Evolutionary conservation across 306 rosid genomes (phyloP), one percentile per base, ranked within the genome.

Genomic region (Benincasa hispida): DNA sequence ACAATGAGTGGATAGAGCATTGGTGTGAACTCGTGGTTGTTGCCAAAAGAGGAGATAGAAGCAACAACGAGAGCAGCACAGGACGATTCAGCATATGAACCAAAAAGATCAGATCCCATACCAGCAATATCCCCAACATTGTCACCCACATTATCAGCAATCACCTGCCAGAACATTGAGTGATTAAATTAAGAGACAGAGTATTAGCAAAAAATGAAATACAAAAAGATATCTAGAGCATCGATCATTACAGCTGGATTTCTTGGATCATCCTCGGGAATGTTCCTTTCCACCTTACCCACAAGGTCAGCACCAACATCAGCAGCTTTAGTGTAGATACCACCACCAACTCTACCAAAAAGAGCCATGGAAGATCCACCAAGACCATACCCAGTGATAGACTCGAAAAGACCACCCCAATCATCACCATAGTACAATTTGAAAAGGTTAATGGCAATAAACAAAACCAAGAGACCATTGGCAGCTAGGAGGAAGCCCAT

Each of bases 281-380:
- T 94, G 85, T 94, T 90, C 62, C 95, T 90, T 78, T 94, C 97
- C 70, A 94, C 89, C 88, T 94, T 94, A 76, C 99, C 97, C 15
- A 94, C 96, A 72, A 90, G 97, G 78, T 91, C 99, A n/a, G 97
- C 99, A 84, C 97, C 99, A 66, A 94, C 97, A 90, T 90, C 97
- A 66, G 99, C 97, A 82, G 99, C 99, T 83, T 94, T 94, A 21
- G 97, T 92, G 47, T 94, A 94, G 89, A 94, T 94, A 77, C 97
- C 99, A 70, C 99, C 99, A 74, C 89, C 97, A 86, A 94, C 99
- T 90, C 99, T 88, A 17, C 99, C 97, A 62, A 92, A 92, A 74
- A 94, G 88, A 85, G 99, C 99, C 99, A 94, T 92, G 74, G 96
- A 94, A 72, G 99, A 94, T 73, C 97, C 99, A 13, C 99, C 99